Evolutionary conservation across 2,329 filamentous ascomycete genomes (phyloP).

Genomic region (Phialophora chinensis): DNA sequence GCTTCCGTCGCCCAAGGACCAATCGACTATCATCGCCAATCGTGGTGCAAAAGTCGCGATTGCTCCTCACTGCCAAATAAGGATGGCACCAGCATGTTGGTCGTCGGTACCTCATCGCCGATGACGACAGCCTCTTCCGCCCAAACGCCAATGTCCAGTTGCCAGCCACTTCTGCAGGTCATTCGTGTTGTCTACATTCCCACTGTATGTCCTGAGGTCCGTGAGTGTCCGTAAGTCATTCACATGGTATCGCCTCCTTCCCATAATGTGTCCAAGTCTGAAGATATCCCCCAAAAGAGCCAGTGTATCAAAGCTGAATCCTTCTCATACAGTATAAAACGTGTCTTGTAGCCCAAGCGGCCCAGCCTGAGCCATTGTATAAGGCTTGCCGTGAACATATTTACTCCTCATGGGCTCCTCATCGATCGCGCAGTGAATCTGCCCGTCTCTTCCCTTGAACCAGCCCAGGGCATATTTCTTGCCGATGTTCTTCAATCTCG

Average conservation of each 20-base stretch:
- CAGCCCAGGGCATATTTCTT: conserved; percentile 78
- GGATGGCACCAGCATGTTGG: background rate
- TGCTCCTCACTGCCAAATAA: background rate
- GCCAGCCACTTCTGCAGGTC: background rate
- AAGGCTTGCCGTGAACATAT: conserved; percentile 67
- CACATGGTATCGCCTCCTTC: background rate
- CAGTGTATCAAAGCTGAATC: background rate
- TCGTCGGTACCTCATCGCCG: background rate
- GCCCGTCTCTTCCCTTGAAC: conserved; percentile 75
- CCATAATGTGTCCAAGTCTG: background rate
- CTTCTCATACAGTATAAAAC: conserved; percentile 31
- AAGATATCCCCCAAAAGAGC: background rate
- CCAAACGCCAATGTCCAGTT: no score
- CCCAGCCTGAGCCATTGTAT: conserved; percentile 42
- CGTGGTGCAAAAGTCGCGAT: background rate
- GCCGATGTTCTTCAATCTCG: conserved; percentile 62
- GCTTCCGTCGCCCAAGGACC: conserved; percentile 4
- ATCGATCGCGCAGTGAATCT: conserved; percentile 77
- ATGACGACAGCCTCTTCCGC: conserved; percentile 1
- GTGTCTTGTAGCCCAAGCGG: conserved; percentile 32
- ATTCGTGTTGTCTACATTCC: background rate
- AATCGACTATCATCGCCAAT: conserved; percentile 25
- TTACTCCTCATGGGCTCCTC: conserved; percentile 71
- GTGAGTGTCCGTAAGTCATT: conserved; percentile 9
- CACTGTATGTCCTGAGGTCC: conserved; percentile 2